Evolutionary conservation across 371 early-diverging fungal genomes (phyloP), one percentile per base, ranked within the genome.

Genomic region (Rhizopus microsporus): DNA sequence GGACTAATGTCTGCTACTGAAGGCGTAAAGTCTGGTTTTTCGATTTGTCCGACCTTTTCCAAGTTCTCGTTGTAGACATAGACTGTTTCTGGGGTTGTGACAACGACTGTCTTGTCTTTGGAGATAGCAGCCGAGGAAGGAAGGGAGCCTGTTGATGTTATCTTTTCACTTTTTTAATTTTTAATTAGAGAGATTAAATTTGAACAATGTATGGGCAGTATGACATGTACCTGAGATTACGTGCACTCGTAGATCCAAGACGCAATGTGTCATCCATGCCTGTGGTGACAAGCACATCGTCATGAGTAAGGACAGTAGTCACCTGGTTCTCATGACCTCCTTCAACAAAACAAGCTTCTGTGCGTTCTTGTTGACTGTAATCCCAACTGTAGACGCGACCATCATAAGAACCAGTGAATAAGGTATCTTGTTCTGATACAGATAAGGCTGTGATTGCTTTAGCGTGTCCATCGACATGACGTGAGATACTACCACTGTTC

Each of bases 381-480:
- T 78, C 75, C 91, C 91, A 92, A 6, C 76, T 51, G 70, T 68
- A 88, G 16, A 95, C 85, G 29, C 88, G 83, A 10, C 98, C 98
- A 62, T 98, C 98, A 68, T 95, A 96, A 56, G 90, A 89, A 31
- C 92, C 97, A 8, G 93, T 91, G 69, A 80, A 92, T 23, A 96
- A 74, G 0, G 88, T 88, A 54, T 78, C 66, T 15, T 65, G 56
- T 10, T 57, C 51, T 3, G 81, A 60, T 23, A 83, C 63, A 9
- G 90, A 69, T 5, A 94, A 72, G 0, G 94, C 88, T 0, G 96
- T 95, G 55, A 96, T 92, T 5, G 88, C 86, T 63, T 89, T 89
- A 71, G 83, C 82, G 67, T 96, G 96, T 9, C 96, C 95, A 75
- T 88, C 78, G 30, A 93, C 64, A 34, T 69, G 60, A 32, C 83